Base-by-base conservation (phyloP, 2,329 filamentous ascomycete genomes). In the Trichoderma oligosporum region DNA sequence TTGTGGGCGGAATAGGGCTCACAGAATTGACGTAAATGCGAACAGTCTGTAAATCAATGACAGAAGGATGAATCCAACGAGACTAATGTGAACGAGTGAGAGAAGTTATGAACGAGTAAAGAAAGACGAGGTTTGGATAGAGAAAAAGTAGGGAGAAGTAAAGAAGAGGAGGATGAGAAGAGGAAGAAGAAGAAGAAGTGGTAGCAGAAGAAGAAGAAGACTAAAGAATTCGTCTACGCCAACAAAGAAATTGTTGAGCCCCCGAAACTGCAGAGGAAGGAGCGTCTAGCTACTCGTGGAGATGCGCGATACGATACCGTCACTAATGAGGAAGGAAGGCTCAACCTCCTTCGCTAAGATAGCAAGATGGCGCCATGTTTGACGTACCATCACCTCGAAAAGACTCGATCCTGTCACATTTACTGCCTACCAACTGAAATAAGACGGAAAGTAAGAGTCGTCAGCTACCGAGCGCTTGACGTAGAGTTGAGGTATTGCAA, bases 1-100 rank as follows among this genome's bases (percentile, higher is more conserved):
- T 78, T 63, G 62, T 70, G 64, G 46, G 51, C 51, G 51, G 56
- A 33, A 47, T 36, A 49, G 16, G 44, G 51, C 59, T 61, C 54
- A 42, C 44, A 45, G 33, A 51, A 47, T 53, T 53, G 51, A 56
- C 29, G 46, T 42, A 56, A 31, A 29, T 36, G n/a, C 27, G 36
- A 36, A 45, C 48, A 20, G 45, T 46, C 7, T 18, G 42, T 38
- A 25, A 42, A 18, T 44, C 20, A 31, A 29, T 35, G 39, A n/a
- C 12, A 29, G 38, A 29, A 36, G 27, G 36, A 36, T 38, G 55
- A 22, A 49, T 53, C 27, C 44, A 47, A 56, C 22, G 47, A 56
- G 55, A 45, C 31, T 55, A 29, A 35, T 46, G 38, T 33, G 27
- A 42, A 38, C 31, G 41, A 27, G 24, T 20, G 51, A 29, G 39